Evolutionary conservation across 345 rosid species (phyloP).

Genomic region (Rhodomyrtus tomentosa): DNA sequence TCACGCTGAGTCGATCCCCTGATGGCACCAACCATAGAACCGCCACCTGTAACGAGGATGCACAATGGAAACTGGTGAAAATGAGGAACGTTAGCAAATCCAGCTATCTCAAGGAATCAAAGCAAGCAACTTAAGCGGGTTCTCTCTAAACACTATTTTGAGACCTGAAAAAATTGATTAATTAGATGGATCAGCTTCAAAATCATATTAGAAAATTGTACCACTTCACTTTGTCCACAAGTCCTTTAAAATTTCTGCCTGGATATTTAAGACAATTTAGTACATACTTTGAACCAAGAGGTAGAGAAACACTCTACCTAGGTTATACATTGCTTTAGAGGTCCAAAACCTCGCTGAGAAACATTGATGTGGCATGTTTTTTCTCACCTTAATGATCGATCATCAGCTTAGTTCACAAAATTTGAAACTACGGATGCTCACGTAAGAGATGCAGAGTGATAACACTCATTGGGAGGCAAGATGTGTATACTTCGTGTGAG

Average conservation of each 20-base stretch:
- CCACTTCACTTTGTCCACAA: neutral
- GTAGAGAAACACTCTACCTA: neutral
- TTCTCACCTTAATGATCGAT: neutral
- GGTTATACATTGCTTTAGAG: neutral
- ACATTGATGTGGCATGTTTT: neutral
- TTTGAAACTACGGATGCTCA: neutral
- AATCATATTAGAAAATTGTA: neutral
- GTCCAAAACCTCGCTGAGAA: neutral
- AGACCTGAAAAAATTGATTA: neutral
- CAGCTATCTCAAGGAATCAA: neutral
- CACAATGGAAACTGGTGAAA: neutral
- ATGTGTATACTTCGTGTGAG: neutral
- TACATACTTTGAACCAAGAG: neutral
- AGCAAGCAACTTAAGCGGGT: neutral
- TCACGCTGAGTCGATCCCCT: slow-evolving; percentile 74
- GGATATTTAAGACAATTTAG: neutral
- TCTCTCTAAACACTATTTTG: neutral
- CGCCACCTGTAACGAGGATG: slow-evolving; percentile 56
- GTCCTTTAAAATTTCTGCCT: neutral
- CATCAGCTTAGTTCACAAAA: neutral
- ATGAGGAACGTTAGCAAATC: neutral
- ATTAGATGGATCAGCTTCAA: neutral
- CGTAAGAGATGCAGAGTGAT: neutral
- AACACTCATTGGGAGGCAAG: neutral
- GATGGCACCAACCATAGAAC: slow-evolving; percentile 93